Percentiles rank a stretch among this genome's conserved stretches.
These are phyloP conservation scores for Linaria vulgaris DNA, from an alignment of 257 asterid genomes.

Conservation along the genomic window DNA sequence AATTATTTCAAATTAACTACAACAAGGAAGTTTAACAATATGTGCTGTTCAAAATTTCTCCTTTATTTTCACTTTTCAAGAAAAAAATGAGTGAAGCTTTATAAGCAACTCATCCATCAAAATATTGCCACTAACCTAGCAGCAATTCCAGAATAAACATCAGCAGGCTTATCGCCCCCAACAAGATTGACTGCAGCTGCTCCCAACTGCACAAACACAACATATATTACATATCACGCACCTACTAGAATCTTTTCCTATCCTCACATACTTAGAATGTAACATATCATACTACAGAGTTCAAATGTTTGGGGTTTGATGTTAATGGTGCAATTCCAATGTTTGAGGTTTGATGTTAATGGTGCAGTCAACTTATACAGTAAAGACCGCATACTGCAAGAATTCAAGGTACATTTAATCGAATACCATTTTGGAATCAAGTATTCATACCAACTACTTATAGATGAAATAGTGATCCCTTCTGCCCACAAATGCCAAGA, in stretches of 20 bases:
- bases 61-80: no score
- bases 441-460: not conserved
- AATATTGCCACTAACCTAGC: constrained; percentile 54
- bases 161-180: constrained; percentile 94
- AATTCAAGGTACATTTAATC: constrained; percentile 3
- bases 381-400: constrained; percentile 18
- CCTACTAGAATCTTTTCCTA: not conserved
- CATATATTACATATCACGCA: constrained; percentile 20
- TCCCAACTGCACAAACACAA: constrained; percentile 62
- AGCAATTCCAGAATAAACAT: constrained; percentile 97
- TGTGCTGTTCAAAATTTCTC: no score
- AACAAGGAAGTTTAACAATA: no score
- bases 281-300: constrained; percentile 1
- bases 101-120: constrained; percentile 1
- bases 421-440: constrained; percentile 5
- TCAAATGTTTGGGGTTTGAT: constrained; percentile 1
- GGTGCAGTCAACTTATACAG: constrained; percentile 14
- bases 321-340: no score
- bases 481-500: no score
- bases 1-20: no score
- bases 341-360: not conserved
- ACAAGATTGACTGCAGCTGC: constrained; percentile 97
- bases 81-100: no score
- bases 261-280: constrained; percentile 7
- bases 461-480: no score